phyloP scores from a whole-genome alignment of 306 rosid species.

The cucumber (Cucumis sativus) region Cucumber_9930_V3 NC_026656.2:10927501-10928000 shows the following conservation, averaged over 20 bases:
- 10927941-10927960: constrained; percentile 53
- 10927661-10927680: no score
- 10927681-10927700: constrained; percentile 60
- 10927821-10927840: constrained; percentile 48
- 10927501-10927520: no score
- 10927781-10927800: constrained; percentile 14
- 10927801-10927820: neutral
- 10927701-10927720: constrained; percentile 40
- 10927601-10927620: no score
- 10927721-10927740: neutral
- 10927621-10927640: no score
- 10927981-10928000: no score
- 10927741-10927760: neutral
- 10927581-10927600: no score
- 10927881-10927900: constrained; percentile 34
- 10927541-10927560: no score
- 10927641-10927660: no score
- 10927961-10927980: constrained; percentile 87
- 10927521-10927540: no score
- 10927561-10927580: no score
- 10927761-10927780: neutral
- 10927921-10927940: constrained; percentile 63
- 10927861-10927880: constrained; percentile 35
- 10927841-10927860: constrained; percentile 49
- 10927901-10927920: constrained; percentile 58